Base-by-base conservation (phyloP, 2,329 filamentous ascomycete genomes). In the Ophiocordyceps polyrhachis-furcata region DNA sequence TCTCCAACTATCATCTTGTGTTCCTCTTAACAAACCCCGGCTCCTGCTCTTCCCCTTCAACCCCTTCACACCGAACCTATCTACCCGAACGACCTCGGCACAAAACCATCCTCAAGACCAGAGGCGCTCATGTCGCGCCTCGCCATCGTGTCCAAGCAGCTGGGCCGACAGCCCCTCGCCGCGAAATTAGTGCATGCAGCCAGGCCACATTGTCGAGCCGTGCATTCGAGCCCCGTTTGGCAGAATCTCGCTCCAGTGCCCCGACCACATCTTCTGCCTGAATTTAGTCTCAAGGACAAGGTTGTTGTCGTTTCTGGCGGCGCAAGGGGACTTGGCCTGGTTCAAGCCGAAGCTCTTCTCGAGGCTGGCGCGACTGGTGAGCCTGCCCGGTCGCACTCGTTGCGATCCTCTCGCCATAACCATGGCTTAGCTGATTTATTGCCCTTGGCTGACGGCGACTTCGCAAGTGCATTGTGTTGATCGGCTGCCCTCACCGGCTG, bases 301-400 rank as follows among this genome's bases (percentile, higher is more conserved):
- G 79, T 88, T 15, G 70, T 88, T 44, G 62, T 87, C 41, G 81
- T 93, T 19, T 83, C 83, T 2, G 84, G 85, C 42, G 84, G 74
- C 46, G 85, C 78, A 8, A 74, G 83, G 48, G 85, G 86, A 3
- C 68, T 93, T 11, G 85, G 85, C 38, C 67, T 93, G 38, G 80
- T 81, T 20, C 82, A 89, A 58, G 74, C 81, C 40, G 82, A 89
- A 56, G 85, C 83, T 7, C 66, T 91, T 42, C 65, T 89, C 37
- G 83, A 91, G 59, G 83, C 83, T 11, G 84, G 85, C 32, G 85
- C 84, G 31, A 81, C 61, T 47, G 76, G 71, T 76, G 55, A 49
- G 49, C 9, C 19, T 2, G 19, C 17, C 35, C 19, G 17, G 8
- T 40, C 37, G 17, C 9, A 14, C 37, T 11, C 37, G n/a, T n/a